Conservation (phyloP, 106 monocot species). For the Dendrobium huoshanense region DNA sequence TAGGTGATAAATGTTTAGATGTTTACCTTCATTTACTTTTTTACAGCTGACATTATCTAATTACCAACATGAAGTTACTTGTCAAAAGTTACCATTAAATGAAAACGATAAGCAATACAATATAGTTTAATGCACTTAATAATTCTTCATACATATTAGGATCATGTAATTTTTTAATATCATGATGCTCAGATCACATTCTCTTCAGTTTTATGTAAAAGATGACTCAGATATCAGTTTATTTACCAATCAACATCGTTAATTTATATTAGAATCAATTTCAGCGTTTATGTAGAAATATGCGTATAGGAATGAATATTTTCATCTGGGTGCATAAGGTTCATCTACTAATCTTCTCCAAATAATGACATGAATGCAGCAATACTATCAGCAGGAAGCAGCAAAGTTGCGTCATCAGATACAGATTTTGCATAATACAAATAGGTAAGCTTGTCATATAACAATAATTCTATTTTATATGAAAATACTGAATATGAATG, state of each 20-base stretch:
- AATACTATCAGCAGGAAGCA: slow-evolving; percentile 86
- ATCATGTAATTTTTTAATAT: not conserved
- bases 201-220: not conserved
- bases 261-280: not conserved
- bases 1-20: too few species aligned
- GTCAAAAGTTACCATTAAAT: too few species aligned
- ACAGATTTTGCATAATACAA: slow-evolving; percentile 58
- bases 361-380: slow-evolving; percentile 32
- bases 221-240: too few species aligned
- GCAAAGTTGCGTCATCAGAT: slow-evolving; percentile 73
- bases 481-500: not conserved
- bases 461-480: not conserved
- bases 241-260: not conserved
- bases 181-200: not conserved
- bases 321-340: not conserved
- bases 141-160: not conserved
- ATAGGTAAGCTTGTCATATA: slow-evolving; percentile 30
- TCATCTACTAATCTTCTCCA: not conserved
- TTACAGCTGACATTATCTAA: too few species aligned
- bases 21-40: too few species aligned
- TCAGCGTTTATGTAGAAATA: not conserved
- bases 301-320: not conserved
- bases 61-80: too few species aligned
- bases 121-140: too few species aligned
- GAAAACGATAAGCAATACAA: too few species aligned